Evolutionary conservation across 805 yeast species (phyloP).

Genomic region (Phaffomyces opuntiae): DNA sequence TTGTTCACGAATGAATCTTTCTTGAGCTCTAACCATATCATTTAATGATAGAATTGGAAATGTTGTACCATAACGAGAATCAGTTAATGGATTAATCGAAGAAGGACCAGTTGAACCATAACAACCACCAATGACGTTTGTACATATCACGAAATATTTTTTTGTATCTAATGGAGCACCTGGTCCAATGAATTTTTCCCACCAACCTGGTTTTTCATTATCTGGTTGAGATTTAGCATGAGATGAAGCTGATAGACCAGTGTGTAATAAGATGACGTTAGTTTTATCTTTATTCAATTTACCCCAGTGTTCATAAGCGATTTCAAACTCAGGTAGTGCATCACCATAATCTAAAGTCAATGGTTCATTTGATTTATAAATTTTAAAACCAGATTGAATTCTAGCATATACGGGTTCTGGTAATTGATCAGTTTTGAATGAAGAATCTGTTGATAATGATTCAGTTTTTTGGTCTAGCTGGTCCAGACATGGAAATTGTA

Average conservation of each 20-base stretch:
- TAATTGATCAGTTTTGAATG: slow-evolving; percentile 35
- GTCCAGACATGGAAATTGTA: slow-evolving; percentile 83
- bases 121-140: slow-evolving; percentile 91
- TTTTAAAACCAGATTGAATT: slow-evolving; percentile 61
- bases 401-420: slow-evolving; percentile 83
- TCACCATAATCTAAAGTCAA: slow-evolving; percentile 80
- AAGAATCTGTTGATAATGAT: slow-evolving; percentile 10
- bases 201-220: slow-evolving; percentile 81
- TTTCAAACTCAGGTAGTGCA: slow-evolving; percentile 57
- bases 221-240: slow-evolving; percentile 79
- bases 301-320: slow-evolving; percentile 97
- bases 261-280: slow-evolving; percentile 76
- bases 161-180: slow-evolving; percentile 70
- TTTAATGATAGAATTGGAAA: slow-evolving; percentile 82
- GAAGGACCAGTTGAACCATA: slow-evolving; percentile 95
- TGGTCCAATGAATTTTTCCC: slow-evolving; percentile 92
- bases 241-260: slow-evolving; percentile 89
- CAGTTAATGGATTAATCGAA: slow-evolving; percentile 63
- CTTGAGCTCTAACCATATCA: slow-evolving; percentile 90
- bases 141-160: slow-evolving; percentile 76
- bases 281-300: slow-evolving; percentile 49
- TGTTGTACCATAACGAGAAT: slow-evolving; percentile 68
- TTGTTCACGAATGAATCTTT: slow-evolving; percentile 53
- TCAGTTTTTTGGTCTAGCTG: slow-evolving; percentile 53
- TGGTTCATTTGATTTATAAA: slow-evolving; percentile 48